Base-by-base conservation (phyloP, 768 basidiomycete genomes). In the Sarcomyxa edulis region DNA sequence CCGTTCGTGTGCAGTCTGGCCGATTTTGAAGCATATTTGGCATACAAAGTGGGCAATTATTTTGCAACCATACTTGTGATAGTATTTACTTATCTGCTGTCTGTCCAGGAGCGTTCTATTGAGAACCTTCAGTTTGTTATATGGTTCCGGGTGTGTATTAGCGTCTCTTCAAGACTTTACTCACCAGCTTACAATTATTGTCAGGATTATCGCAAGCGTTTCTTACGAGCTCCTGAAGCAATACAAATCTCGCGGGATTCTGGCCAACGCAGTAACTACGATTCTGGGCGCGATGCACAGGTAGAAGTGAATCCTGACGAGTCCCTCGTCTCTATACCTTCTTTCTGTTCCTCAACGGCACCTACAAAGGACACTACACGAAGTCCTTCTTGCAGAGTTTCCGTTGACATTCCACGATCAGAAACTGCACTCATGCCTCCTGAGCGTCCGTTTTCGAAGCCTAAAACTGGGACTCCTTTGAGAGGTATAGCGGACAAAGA, bases 141-240 rank as follows among this genome's bases (percentile, higher is more conserved):
- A 32, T 64, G 62, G 62, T 64, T 52, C 26, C 55, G 57, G 52
- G 58, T 50, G 31, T 10, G 42, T 32, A 9, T 39, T 10, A 15
- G 29, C 7, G 18, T 21, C 36, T 37, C n/a, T 9, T 12, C 19
- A 21, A 32, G 15, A 32, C n/a, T 11, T 28, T 28, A 6, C 26
- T 20, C 25, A 23, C 12, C 25, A 2, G 12, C 24, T 12, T 27
- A 24, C 21, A 5, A 14, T 11, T 3, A 16, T 32, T 18, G 27
- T 7, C 54, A 67, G 53, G 61, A 64, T 41, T 68, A 69, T 47
- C 57, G 56, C 30, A 33, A 49, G 18, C 55, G 62, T 3, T 69
- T 61, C 46, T 45, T 56, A 16, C 53, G 51, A n/a, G 47, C 60
- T 23, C 49, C 51, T 10, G 45, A 32, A 31, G 27, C 42, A 35